A percentile compares a stretch with the other conserved stretches of the same genome.
phyloP scores from a whole-genome alignment of 257 asterid genomes.

The Nicotiana attenuata region DNA sequence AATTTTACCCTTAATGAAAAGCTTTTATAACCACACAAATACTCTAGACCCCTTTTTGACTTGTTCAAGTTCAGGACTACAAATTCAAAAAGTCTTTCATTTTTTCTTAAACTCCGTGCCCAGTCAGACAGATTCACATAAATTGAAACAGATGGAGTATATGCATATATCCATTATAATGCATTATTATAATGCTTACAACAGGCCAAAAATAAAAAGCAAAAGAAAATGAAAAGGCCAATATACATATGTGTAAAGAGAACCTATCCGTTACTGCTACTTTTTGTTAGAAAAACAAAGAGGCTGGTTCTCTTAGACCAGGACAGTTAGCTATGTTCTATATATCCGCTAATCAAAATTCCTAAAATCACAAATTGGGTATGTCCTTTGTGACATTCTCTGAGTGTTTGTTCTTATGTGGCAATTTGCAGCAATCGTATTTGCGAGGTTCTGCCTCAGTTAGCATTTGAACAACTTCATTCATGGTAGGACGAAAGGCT shows the following conservation, averaged over 20 bases:
- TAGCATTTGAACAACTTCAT: slow-evolving; percentile 63
- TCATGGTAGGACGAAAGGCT: slow-evolving; percentile 68
- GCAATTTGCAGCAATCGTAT: neutral
- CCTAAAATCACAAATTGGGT: slow-evolving; percentile 6
- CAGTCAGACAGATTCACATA: too few species aligned
- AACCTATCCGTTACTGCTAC: slow-evolving; percentile 12
- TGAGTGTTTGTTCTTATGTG: slow-evolving; percentile 24
- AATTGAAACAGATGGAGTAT: neutral
- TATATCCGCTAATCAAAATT: neutral
- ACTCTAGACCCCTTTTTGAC: too few species aligned
- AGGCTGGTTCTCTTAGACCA: slow-evolving; percentile 13
- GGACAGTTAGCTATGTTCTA: neutral
- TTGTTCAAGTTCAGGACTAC: too few species aligned
- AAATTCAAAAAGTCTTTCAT: too few species aligned
- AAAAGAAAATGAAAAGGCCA: slow-evolving; percentile 7
- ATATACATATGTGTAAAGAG: neutral
- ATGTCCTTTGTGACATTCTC: slow-evolving; percentile 13
- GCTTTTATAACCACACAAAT: too few species aligned
- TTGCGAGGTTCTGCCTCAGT: slow-evolving; percentile 28
- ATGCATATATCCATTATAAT: too few species aligned
- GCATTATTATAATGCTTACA: slow-evolving; percentile 28
- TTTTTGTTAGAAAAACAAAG: slow-evolving; percentile 12
- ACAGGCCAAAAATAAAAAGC: slow-evolving; percentile 19
- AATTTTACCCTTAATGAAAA: too few species aligned
- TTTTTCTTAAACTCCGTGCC: too few species aligned